Base-by-base conservation (phyloP, 2,329 filamentous ascomycete genomes). In the Cladosporium sp. region DNA sequence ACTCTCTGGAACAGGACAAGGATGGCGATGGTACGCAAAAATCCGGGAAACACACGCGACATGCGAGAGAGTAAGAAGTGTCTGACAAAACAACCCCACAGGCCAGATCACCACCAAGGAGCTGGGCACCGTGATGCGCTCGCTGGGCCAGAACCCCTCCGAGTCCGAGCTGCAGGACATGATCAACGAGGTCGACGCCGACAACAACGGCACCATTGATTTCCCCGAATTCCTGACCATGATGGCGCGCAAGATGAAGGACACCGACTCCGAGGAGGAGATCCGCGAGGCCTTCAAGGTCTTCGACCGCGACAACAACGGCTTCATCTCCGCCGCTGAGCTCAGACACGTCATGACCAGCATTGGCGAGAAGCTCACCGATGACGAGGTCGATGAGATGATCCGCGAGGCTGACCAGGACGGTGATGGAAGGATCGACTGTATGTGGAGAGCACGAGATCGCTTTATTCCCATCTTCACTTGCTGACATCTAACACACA, bases 141-240 rank as follows among this genome's bases (percentile, higher is more conserved):
- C 78, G 53, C 78, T 84, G 37, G 81, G 81, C 63, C 77, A 83
- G 63, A 82, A 82, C 68, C 79, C 81, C 55, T 80, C 77, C 69
- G 78, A 81, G 58, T 75, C 77, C 52, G 81, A 85, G 69, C 74
- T 84, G 50, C 77, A 82, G 66, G 81, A 85, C 67, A 82, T 85
- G 73, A 81, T 84, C 72, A 82, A 82, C 70, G 82, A 85, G 69
- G 80, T 83, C 57, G 82, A 85, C 60, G 72, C 77, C 59, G 80
- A 85, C 71, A 80, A 81, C 67, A 82, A 81, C 61, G 82, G 81
- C 67, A 81, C 80, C 60, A 83, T 85, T 63, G 80, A 83, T 66
- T 83, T 85, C 67, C 77, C 82, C 54, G 81, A 84, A 65, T 85
- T 85, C 71, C 76, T 84, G 55, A 79, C 77, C 59, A 82, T 84